A percentile compares a stretch with the other conserved stretches of the same genome.
Evolutionary conservation across 23 red algal genomes (phyloP).

Genomic region (Gracilaria vermiculophylla): DNA sequence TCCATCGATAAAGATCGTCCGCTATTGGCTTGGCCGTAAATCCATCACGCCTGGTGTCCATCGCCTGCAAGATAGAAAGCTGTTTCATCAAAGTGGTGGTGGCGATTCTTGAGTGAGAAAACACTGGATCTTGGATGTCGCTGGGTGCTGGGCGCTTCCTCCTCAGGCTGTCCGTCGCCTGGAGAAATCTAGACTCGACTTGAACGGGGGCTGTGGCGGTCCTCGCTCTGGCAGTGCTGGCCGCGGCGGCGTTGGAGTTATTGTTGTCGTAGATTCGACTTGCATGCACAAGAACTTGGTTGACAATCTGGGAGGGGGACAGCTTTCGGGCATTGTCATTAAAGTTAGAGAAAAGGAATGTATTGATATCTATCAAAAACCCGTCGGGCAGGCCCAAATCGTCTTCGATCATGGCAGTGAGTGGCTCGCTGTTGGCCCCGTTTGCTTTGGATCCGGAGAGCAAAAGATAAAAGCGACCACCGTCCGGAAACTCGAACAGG

Average conservation of each 20-base stretch:
- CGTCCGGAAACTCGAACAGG: constrained; percentile 47
- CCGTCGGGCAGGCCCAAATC: constrained; percentile 53
- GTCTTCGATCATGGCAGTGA: constrained; percentile 43
- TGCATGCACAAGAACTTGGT: constrained; percentile 2
- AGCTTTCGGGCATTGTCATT: not conserved
- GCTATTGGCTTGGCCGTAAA: constrained; percentile 54
- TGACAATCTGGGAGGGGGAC: constrained; percentile 16
- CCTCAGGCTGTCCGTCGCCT: not conserved
- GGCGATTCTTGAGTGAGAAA: constrained; percentile 14
- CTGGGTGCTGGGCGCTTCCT: constrained; percentile 37
- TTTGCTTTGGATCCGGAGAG: constrained; percentile 27
- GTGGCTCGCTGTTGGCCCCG: not conserved
- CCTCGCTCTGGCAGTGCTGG: not conserved
- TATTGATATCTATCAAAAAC: constrained; percentile 50
- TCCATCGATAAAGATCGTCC: constrained; percentile 70
- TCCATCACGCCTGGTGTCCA: constrained; percentile 57
- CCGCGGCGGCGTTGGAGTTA: not conserved
- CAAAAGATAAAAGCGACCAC: constrained; percentile 52
- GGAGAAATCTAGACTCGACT: not conserved
- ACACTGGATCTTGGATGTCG: not conserved
- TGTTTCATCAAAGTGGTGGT: constrained; percentile 66
- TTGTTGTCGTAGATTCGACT: constrained; percentile 31
- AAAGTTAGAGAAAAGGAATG: constrained; percentile 33
- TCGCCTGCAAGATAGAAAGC: constrained; percentile 19
- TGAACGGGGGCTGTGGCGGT: not conserved